Evolutionary conservation across 805 yeast genomes (phyloP).

Genomic region (Metahyphopichia silvanorum): DNA sequence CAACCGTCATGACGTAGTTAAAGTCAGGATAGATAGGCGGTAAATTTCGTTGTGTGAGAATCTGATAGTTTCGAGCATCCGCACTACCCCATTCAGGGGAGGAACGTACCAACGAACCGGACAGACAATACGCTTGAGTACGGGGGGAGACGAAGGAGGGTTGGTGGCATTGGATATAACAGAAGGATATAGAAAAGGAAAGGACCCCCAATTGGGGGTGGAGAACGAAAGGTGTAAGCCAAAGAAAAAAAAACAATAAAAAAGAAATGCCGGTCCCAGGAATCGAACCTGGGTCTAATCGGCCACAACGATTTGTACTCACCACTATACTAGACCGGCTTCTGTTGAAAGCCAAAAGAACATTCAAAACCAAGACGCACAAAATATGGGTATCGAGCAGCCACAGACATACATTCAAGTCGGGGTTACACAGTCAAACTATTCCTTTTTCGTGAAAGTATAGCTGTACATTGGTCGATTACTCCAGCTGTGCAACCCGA

Average conservation of each 20-base stretch:
- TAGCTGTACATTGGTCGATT: too few species aligned
- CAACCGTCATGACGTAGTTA: conserved; percentile 13
- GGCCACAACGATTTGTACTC: conserved; percentile 48
- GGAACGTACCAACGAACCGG: too few species aligned
- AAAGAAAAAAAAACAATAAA: conserved; percentile 1
- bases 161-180: not conserved
- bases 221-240: too few species aligned
- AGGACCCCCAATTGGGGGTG: too few species aligned
- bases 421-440: too few species aligned
- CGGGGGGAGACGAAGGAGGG: too few species aligned
- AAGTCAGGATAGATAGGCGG: conserved; percentile 2
- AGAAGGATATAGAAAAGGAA: not conserved
- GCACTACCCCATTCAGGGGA: too few species aligned
- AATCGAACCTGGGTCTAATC: conserved; percentile 47
- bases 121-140: too few species aligned
- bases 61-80: not conserved
- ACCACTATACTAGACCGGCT: conserved; percentile 42
- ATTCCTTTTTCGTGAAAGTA: too few species aligned
- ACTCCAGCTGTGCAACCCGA: too few species aligned
- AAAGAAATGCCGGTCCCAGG: conserved; percentile 42
- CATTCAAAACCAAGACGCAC: conserved; percentile 4
- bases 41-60: not conserved
- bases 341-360: conserved; percentile 2
- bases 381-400: too few species aligned
- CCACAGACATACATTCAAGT: too few species aligned